Evolutionary conservation across 495 filamentous ascomycete genomes (phyloP).

Genomic region (Aspergillus coremiiformis): DNA sequence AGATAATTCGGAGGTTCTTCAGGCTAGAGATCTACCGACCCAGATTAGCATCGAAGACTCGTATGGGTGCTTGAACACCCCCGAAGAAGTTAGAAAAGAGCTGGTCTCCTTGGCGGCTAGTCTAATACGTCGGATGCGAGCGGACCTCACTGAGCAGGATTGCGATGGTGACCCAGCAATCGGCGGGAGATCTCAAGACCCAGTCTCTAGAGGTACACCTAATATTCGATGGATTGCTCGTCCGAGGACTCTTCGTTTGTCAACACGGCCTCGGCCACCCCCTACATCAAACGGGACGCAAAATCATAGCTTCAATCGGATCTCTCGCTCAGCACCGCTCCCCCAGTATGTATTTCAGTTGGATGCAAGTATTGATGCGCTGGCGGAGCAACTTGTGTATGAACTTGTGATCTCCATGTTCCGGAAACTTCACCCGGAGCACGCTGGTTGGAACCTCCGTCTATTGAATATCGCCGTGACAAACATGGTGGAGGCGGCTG

Average conservation of each 20-base stretch:
- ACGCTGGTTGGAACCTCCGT: slow-evolving; percentile 67
- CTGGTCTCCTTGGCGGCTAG: slow-evolving; percentile 56
- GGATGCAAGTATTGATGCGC: slow-evolving; percentile 44
- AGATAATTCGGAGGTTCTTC: slow-evolving; percentile 55
- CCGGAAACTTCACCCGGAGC: slow-evolving; percentile 61
- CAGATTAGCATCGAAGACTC: slow-evolving; percentile 96
- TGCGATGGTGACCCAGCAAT: slow-evolving; percentile 23
- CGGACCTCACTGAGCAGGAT: slow-evolving; percentile 57
- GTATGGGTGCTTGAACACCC: slow-evolving; percentile 58
- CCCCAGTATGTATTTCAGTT: slow-evolving; percentile 63
- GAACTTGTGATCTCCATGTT: slow-evolving; percentile 65
- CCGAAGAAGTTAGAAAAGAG: slow-evolving; percentile 56
- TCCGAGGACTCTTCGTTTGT: slow-evolving; percentile 67
- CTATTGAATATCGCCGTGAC: slow-evolving; percentile 81
- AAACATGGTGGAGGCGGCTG: slow-evolving; percentile 65
- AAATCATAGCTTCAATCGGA: slow-evolving; percentile 47
- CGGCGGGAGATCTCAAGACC: not conserved
- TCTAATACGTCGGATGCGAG: slow-evolving; percentile 68
- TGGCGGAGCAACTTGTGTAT: slow-evolving; percentile 61
- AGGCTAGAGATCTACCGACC: slow-evolving; percentile 63
- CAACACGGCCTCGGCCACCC: slow-evolving; percentile 60
- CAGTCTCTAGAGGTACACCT: slow-evolving; percentile 1
- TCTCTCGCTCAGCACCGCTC: slow-evolving; percentile 59
- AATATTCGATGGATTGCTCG: slow-evolving; percentile 53
- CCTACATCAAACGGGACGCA: slow-evolving; percentile 47